phyloP scores from a whole-genome alignment of 306 rosid genomes.

The peach (Prunus persica) region DNA sequence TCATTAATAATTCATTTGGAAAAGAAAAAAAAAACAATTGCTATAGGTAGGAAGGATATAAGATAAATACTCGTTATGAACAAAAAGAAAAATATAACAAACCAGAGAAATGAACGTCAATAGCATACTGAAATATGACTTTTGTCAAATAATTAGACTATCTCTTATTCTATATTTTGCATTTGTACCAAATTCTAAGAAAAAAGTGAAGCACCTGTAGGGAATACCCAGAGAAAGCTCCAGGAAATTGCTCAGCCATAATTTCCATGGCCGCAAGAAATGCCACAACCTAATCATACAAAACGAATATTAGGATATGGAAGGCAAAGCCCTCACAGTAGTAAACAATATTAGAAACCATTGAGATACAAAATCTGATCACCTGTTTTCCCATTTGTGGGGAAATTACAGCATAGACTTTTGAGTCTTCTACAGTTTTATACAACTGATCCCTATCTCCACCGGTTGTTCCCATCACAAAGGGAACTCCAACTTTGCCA shows the following conservation, averaged over 20 bases:
- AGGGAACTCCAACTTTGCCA: constrained; percentile 80
- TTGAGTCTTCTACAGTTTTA: constrained; percentile 71
- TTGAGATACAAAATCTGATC: constrained; percentile 14
- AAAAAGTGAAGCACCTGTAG: constrained; percentile 54
- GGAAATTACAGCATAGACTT: constrained; percentile 79
- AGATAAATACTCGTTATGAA: background rate
- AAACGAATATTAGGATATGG: constrained; percentile 24
- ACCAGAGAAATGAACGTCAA: too few relatives aligned
- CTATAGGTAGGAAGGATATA: background rate
- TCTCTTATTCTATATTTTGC: background rate
- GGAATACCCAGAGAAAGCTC: constrained; percentile 90
- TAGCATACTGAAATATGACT: background rate
- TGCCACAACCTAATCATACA: constrained; percentile 69
- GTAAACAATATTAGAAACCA: background rate
- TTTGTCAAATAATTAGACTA: background rate
- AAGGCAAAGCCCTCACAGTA: constrained; percentile 14
- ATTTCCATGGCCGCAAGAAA: constrained; percentile 98
- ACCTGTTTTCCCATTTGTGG: constrained; percentile 99
- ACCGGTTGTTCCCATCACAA: constrained; percentile 97
- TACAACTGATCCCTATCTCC: constrained; percentile 69
- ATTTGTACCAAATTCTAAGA: background rate
- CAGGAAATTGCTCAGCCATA: constrained; percentile 94
- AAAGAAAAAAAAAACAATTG: background rate
- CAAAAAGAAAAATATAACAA: too few relatives aligned
- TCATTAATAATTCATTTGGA: background rate